Evolutionary conservation across 169 alveolate species (phyloP).

Genomic region (Cryptosporidium meleagridis): DNA sequence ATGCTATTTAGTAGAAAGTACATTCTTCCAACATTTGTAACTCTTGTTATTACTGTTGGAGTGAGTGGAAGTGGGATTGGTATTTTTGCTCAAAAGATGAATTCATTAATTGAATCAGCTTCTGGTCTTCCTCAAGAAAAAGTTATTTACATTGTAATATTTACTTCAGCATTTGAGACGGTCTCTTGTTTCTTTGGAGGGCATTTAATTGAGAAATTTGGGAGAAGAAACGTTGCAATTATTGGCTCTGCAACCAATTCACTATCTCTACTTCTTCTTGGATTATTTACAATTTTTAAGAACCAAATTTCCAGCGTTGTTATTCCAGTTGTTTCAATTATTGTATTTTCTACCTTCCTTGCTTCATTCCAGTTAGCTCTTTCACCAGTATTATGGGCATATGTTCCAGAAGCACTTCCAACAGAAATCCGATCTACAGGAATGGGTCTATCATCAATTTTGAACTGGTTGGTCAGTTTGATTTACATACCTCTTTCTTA

Average conservation of each 20-base stretch:
- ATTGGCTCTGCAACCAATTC: conserved; percentile 42
- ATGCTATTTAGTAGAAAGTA: conserved; percentile 19
- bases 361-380: conserved; percentile 52
- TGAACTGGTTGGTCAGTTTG: conserved; percentile 44
- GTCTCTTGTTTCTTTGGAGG: conserved; percentile 61
- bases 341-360: conserved; percentile 30
- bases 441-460: conserved; percentile 41
- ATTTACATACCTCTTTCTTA: conserved; percentile 48
- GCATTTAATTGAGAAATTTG: conserved; percentile 25
- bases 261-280: conserved; percentile 16
- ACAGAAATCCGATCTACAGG: conserved; percentile 63
- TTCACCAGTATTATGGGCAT: conserved; percentile 38
- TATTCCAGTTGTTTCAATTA: conserved; percentile 23
- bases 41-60: conserved; percentile 26
- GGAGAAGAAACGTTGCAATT: conserved; percentile 60
- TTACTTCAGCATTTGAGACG: conserved; percentile 13
- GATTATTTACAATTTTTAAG: conserved; percentile 22
- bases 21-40: conserved; percentile 30
- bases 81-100: conserved; percentile 55
- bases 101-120: conserved; percentile 50
- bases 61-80: conserved; percentile 75
- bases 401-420: conserved; percentile 66
- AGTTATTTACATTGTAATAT: conserved; percentile 31
- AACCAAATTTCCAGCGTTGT: neutral
- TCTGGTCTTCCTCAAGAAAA: conserved; percentile 49